phyloP scores from a whole-genome alignment of 2,329 filamentous ascomycete genomes.

The Cladosporium austrohemisphaericum region DNA sequence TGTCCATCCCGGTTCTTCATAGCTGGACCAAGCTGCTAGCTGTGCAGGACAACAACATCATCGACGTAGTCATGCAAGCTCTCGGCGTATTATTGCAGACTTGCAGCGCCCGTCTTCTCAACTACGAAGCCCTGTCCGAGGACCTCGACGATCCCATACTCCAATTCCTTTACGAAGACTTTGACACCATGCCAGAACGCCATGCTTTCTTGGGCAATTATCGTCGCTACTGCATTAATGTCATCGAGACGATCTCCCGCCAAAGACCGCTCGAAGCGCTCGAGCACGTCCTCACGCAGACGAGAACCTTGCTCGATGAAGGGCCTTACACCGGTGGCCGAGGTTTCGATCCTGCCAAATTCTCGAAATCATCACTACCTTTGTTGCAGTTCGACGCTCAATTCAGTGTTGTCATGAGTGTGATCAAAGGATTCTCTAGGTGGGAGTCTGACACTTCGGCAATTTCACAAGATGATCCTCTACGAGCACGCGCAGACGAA shows the following conservation, averaged over 20 bases:
- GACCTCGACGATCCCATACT: slow-evolving; percentile 76
- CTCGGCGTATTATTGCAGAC: slow-evolving; percentile 76
- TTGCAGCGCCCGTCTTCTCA: slow-evolving; percentile 76
- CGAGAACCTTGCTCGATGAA: slow-evolving; percentile 68
- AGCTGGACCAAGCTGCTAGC: slow-evolving; percentile 81
- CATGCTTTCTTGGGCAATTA: slow-evolving; percentile 97
- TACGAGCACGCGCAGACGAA: slow-evolving; percentile 53
- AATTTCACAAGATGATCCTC: slow-evolving; percentile 45
- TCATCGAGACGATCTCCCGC: slow-evolving; percentile 83
- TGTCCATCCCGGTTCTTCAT: slow-evolving; percentile 89
- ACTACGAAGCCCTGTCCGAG: slow-evolving; percentile 82
- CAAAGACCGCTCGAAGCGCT: slow-evolving; percentile 81
- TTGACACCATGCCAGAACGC: slow-evolving; percentile 87
- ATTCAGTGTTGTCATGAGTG: slow-evolving; percentile 83
- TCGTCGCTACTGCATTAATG: slow-evolving; percentile 78
- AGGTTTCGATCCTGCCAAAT: slow-evolving; percentile 53
- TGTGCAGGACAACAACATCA: slow-evolving; percentile 66
- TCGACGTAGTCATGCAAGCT: slow-evolving; percentile 55
- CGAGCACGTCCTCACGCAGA: slow-evolving; percentile 76
- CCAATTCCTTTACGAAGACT: slow-evolving; percentile 83
- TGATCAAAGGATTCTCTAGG: slow-evolving; percentile 81
- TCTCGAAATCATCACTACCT: slow-evolving; percentile 65
- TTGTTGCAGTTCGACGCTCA: slow-evolving; percentile 81
- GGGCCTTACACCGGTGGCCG: slow-evolving; percentile 66
- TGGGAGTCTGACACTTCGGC: slow-evolving; percentile 55